A percentile compares a stretch with the other conserved stretches of the same genome.
These are phyloP conservation scores for Cladosporium sp. DNA, from an alignment of 2,329 filamentous ascomycete genomes.

Conservation along the genomic window DNA sequence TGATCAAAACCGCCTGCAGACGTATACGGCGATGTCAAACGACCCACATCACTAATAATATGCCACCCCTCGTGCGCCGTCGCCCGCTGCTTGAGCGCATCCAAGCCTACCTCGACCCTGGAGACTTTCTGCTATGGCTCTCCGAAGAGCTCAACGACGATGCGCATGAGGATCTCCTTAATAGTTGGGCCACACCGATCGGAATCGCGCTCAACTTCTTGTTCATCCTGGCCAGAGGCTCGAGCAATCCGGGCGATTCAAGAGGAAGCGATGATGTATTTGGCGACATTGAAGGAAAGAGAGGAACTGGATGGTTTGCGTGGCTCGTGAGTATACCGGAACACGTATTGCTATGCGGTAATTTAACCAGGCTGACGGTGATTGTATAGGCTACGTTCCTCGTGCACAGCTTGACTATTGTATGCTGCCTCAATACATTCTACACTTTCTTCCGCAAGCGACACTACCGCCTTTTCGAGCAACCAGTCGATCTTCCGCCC, in stretches of 20 bases:
- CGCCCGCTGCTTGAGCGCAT: slow-evolving; percentile 79
- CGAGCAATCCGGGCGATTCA: slow-evolving; percentile 43
- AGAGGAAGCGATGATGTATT: slow-evolving; percentile 73
- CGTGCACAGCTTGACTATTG: slow-evolving; percentile 65
- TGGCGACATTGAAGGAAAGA: slow-evolving; percentile 58
- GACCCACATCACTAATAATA: slow-evolving; percentile 33
- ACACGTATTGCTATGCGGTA: slow-evolving; percentile 51
- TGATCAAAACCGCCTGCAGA: no score
- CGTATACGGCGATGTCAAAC: not conserved
- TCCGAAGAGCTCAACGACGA: slow-evolving; percentile 90
- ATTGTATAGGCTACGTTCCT: slow-evolving; percentile 53
- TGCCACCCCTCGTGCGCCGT: slow-evolving; percentile 81
- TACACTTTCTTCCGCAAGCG: slow-evolving; percentile 81
- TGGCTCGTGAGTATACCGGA: slow-evolving; percentile 57
- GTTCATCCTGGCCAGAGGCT: slow-evolving; percentile 77
- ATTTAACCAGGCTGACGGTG: slow-evolving; percentile 16
- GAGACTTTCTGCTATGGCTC: slow-evolving; percentile 86
- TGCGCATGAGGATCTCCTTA: slow-evolving; percentile 79
- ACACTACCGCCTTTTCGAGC: slow-evolving; percentile 89
- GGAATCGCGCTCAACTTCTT: slow-evolving; percentile 75
- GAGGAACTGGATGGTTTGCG: slow-evolving; percentile 64
- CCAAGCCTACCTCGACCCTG: slow-evolving; percentile 76
- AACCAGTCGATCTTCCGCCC: slow-evolving; percentile 72
- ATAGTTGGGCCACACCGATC: slow-evolving; percentile 71
- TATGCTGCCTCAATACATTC: slow-evolving; percentile 74